Evolutionary conservation across 2,329 filamentous ascomycete genomes (phyloP), one percentile per base, ranked within the genome.

Genomic region (Diaporthe velutina): DNA sequence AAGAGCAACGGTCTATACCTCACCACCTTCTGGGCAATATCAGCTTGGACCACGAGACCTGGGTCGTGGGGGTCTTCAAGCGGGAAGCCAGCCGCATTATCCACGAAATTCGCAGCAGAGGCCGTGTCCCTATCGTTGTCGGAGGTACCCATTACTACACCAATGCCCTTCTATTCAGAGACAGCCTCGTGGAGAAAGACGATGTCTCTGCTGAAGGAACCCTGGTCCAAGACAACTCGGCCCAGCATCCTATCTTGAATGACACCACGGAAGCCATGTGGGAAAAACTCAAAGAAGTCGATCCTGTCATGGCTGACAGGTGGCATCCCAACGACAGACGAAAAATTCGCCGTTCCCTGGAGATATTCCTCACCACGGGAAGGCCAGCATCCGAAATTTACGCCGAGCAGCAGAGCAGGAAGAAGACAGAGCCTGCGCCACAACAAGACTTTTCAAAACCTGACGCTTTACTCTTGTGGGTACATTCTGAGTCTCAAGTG

Each of bases 71-170:
- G 0, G 88, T 90, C 38, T 99, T 97, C 81, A 93, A 93, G 64
- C 87, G 87, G 57, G 91, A 93, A 78, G 94, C 95, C 1, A 86
- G 90, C 42, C 85, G 86, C 22, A 86, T 93, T 22, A 96, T 99
- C 76, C 85, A 89, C 33, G 94, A 97, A 55, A 98, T 99, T 71
- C 90, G 93, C 67, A 86, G 86, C 10, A 89, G 96, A 79, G 95
- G 95, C 0, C 94, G 93, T 76, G 83, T 98, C 17, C 97, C 97
- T 0, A 95, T 99, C 38, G 85, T 99, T 0, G 97, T 98, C 1
- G 97, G 97, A 35, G 97, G 97, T 12, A 98, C 96, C 15, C 95
- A 98, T 80, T 99, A 98, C 85, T 99, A 99, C 81, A 93, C 95
- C 0, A 95, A 98, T 80, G 92, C 95, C 0, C 88, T 99, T 22